These are phyloP conservation scores for Serendipita sp. DNA, from an alignment of 1,284 basidiomycete species.

Conservation along the genomic window DNA sequence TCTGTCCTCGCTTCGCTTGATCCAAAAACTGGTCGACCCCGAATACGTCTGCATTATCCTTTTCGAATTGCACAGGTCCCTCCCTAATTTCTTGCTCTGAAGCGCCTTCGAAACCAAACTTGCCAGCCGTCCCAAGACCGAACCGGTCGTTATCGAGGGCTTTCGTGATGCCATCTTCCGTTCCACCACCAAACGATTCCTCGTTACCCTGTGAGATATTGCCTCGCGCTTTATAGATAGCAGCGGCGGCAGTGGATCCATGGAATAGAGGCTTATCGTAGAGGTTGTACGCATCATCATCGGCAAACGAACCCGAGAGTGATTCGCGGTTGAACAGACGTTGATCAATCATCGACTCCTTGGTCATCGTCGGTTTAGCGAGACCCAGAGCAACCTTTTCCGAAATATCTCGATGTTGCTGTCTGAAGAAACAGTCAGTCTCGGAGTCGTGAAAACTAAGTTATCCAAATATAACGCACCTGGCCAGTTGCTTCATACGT, in stretches of 20 bases:
- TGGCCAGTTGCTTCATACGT: constrained; percentile 86
- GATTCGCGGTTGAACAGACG: constrained; percentile 95
- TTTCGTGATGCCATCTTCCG: constrained; percentile 81
- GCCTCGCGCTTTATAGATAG: constrained; percentile 90
- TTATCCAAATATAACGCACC: constrained; percentile 23
- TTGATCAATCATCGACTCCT: constrained; percentile 94
- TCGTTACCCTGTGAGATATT: constrained; percentile 75
- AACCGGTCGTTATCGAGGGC: constrained; percentile 92
- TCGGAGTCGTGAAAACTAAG: too few species aligned
- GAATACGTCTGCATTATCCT: constrained; percentile 94
- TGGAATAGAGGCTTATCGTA: constrained; percentile 95
- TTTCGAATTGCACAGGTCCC: constrained; percentile 98
- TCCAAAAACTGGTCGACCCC: constrained; percentile 95
- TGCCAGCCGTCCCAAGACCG: constrained; percentile 66
- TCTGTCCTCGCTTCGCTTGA: constrained; percentile 87
- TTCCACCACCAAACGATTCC: constrained; percentile 84
- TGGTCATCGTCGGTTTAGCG: constrained; percentile 88
- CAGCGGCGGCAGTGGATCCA: constrained; percentile 88
- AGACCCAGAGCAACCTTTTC: constrained; percentile 97
- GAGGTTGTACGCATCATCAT: constrained; percentile 84
- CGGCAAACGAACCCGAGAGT: constrained; percentile 66
- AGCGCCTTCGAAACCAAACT: constrained; percentile 80
- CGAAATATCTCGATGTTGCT: constrained; percentile 97
- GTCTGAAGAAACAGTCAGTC: constrained; percentile 22
- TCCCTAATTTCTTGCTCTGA: constrained; percentile 68